Conservation (phyloP, 805 yeast species). For the Kockiozyma suomiensis region DNA sequence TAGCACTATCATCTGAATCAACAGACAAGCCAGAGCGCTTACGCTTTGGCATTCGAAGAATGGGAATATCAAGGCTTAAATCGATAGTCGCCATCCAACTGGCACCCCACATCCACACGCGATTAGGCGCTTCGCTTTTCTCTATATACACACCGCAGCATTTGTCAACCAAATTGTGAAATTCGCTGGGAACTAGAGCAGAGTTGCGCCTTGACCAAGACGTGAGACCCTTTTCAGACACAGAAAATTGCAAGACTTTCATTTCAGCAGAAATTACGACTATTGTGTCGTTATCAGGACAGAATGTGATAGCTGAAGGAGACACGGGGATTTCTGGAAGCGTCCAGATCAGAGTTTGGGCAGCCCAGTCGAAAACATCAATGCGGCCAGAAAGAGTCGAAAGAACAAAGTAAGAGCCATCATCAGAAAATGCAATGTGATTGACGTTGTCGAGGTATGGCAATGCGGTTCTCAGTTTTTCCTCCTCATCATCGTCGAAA, state of each 20-base stretch:
- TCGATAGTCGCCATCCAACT: conserved; percentile 81
- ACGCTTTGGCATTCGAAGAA: conserved; percentile 41
- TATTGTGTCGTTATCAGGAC: conserved; percentile 48
- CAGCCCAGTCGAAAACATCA: conserved; percentile 48
- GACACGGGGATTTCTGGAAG: conserved; percentile 62
- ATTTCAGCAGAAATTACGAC: conserved; percentile 70
- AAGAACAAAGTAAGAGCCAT: conserved; percentile 54
- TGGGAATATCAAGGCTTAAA: conserved; percentile 52
- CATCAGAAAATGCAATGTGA: conserved; percentile 53
- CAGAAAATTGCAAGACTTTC: conserved; percentile 68
- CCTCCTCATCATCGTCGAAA: conserved; percentile 46
- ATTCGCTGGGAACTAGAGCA: conserved; percentile 70
- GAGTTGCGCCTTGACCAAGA: conserved; percentile 80
- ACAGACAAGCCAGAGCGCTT: conserved; percentile 53
- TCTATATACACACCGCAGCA: conserved; percentile 71
- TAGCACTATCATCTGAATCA: conserved; percentile 33
- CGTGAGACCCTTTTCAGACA: conserved; percentile 49
- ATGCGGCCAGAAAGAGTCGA: conserved; percentile 69
- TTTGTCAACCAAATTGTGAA: conserved; percentile 60
- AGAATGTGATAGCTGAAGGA: conserved; percentile 65
- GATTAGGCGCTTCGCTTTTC: conserved; percentile 41
- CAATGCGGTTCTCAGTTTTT: conserved; percentile 39
- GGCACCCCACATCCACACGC: conserved; percentile 86
- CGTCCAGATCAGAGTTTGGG: conserved; percentile 41
- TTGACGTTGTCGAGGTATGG: conserved; percentile 57